Base-by-base conservation (phyloP, 148 eudicot species). In the Nyssa sinensis region DNA sequence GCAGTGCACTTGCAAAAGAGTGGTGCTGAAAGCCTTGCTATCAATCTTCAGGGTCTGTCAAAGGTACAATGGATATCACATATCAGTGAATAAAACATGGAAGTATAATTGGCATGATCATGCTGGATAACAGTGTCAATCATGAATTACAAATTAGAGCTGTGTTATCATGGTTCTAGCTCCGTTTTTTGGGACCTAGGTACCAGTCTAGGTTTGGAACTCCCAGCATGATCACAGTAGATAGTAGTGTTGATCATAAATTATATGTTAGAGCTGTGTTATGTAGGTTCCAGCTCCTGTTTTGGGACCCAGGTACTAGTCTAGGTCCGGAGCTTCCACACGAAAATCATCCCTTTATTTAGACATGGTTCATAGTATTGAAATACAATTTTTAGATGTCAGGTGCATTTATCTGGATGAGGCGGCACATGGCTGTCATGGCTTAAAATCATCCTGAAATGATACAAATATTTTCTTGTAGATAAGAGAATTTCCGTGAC, bases 11-110 rank as follows among this genome's bases (percentile, higher is more conserved):
- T 94, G 84, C 93, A 85, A 71, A 85, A 87, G 81, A 80, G 78
- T 66, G 81, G 82, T 60, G 60, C 83, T 23, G 86, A 89, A 78
- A 88, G 89, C 65, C 77, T 91, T 32, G 82, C 83, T 59, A 85
- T 94, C 73, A 88, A 94, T 81, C 85, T 91, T 44, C 97, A 83
- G 68, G 98, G 95, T 51, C 98, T 91, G 47, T 78, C 95, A 49
- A 87, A 88, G 98, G 98, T 94, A 75, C 35, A 61, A 29, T 24
- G 23, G 60, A 44, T 28, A 62, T 44, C 28, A 19, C 55, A 44
- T 28, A 62, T 44, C 28, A 19, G 11, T 35, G 64, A 51, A 66
- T 66, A 6, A 17, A 74, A 47, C 39, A 7, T 25, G n/a, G 59
- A 61, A 62, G 7, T 24, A 35, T 27, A 31, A 30, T 64, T 28